Conservation (phyloP, 495 filamentous ascomycete genomes). For the Cercophora newfieldiana region DNA sequence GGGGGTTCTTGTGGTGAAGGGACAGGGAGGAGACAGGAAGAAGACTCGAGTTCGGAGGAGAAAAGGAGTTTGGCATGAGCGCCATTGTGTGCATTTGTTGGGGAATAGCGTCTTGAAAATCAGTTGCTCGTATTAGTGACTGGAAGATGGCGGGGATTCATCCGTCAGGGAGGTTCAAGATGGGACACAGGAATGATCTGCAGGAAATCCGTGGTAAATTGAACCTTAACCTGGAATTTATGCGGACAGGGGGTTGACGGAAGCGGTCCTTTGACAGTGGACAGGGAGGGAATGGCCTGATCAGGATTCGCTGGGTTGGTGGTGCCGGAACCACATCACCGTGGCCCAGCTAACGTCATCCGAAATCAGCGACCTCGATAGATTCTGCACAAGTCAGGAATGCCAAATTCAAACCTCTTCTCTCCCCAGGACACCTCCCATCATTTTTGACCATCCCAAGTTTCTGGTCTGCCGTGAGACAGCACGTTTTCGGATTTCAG, state of each 20-base stretch:
- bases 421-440: not conserved
- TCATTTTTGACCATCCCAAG: not conserved
- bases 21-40: not conserved
- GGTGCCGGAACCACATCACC: not conserved
- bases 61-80: not conserved
- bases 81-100: not conserved
- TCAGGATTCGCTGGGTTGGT: not conserved
- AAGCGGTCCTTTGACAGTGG: not conserved
- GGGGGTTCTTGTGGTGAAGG: constrained; percentile 64
- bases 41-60: not conserved
- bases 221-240: not conserved
- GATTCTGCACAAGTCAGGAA: not conserved
- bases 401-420: not conserved
- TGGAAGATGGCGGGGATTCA: not conserved
- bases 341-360: not conserved
- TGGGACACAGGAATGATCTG: not conserved
- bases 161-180: not conserved
- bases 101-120: not conserved
- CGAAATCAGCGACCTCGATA: not conserved
- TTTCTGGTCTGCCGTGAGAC: not conserved
- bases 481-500: not conserved
- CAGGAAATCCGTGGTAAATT: not conserved
- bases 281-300: not conserved
- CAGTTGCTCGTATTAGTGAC: not conserved
- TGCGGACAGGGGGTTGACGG: not conserved